A percentile compares a stretch with the other conserved stretches of the same genome.
These are phyloP conservation scores for Pythium sp. DNA, from an alignment of 352 stramenopile species.

Conservation along the genomic window DNA sequence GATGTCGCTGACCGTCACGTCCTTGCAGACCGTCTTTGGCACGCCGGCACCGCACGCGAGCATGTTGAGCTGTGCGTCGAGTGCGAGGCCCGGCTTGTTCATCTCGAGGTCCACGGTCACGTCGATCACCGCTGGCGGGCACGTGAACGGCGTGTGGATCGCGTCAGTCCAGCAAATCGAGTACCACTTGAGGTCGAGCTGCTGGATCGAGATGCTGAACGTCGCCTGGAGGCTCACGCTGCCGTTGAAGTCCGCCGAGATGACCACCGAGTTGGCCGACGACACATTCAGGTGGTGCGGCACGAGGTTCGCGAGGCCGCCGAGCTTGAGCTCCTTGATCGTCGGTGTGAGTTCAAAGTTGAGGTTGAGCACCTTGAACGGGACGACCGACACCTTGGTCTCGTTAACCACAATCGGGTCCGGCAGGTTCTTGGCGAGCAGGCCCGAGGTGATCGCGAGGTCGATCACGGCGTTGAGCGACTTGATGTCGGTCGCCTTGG, in stretches of 20 bases:
- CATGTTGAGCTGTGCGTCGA: conserved; percentile 21
- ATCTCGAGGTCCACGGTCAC: conserved; percentile 29
- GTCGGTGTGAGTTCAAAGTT: conserved; percentile 27
- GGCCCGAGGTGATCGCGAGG: conserved; percentile 5
- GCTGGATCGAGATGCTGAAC: conserved; percentile 16
- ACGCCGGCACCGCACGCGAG: conserved; percentile 19
- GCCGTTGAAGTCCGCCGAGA: conserved; percentile 33
- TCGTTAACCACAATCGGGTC: conserved; percentile 27
- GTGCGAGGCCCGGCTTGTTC: conserved; percentile 16
- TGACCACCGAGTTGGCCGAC: conserved; percentile 20
- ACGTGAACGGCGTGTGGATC: conserved; percentile 23
- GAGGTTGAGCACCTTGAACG: conserved; percentile 30
- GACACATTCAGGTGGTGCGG: conserved; percentile 35
- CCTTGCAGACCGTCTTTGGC: conserved; percentile 24
- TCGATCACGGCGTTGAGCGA: conserved; percentile 17
- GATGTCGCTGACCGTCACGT: conserved; percentile 34
- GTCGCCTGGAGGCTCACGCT: conserved; percentile 22
- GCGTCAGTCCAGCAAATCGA: conserved; percentile 46
- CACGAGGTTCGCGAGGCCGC: conserved; percentile 28
- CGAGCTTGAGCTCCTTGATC: conserved; percentile 30
- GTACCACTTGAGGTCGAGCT: conserved; percentile 40
- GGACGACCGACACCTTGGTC: conserved; percentile 20
- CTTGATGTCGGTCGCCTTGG: conserved; percentile 12
- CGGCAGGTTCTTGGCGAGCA: conserved; percentile 7
- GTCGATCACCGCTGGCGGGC: conserved; percentile 23